These are phyloP conservation scores for Coemansia sp. DNA, from an alignment of 192 early-diverging fungal species.

Conservation along the genomic window DNA sequence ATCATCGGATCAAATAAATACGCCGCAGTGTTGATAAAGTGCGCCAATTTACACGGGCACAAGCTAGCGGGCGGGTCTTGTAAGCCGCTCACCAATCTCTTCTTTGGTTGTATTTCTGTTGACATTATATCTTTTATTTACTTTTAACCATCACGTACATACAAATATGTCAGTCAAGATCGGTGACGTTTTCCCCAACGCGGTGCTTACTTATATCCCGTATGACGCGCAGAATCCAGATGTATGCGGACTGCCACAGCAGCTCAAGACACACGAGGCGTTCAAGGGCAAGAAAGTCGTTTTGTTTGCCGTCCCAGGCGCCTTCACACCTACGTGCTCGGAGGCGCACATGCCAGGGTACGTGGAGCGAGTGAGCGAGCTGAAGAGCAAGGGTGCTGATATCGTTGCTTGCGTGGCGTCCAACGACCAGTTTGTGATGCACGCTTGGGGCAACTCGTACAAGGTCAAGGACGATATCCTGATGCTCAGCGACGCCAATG, in stretches of 20 bases:
- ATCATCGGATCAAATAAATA: neutral
- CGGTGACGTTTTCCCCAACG: slow-evolving; percentile 61
- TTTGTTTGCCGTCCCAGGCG: slow-evolving; percentile 66
- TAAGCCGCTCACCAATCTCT: neutral
- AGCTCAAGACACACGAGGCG: slow-evolving; percentile 53
- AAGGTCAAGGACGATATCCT: slow-evolving; percentile 53
- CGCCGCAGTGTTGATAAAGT: neutral
- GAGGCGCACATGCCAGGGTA: slow-evolving; percentile 73
- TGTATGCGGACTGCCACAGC: slow-evolving; percentile 49
- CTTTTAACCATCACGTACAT: neutral
- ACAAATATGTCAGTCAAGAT: slow-evolving; percentile 53
- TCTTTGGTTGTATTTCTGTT: neutral
- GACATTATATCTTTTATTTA: neutral
- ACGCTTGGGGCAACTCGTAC: slow-evolving; percentile 61
- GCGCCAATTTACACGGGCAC: slow-evolving; percentile 1
- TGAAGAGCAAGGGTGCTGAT: slow-evolving; percentile 73
- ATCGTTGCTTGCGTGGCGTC: slow-evolving; percentile 70
- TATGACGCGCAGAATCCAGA: slow-evolving; percentile 58
- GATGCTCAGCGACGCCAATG: slow-evolving; percentile 81
- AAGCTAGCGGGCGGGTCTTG: neutral
- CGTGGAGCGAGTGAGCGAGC: slow-evolving; percentile 55
- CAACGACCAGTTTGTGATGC: slow-evolving; percentile 64
- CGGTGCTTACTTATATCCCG: slow-evolving; percentile 51
- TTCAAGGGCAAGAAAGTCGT: slow-evolving; percentile 63
- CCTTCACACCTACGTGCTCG: slow-evolving; percentile 73